Conservation (phyloP, 345 rosid genomes). For the Salix caprea region DNA sequence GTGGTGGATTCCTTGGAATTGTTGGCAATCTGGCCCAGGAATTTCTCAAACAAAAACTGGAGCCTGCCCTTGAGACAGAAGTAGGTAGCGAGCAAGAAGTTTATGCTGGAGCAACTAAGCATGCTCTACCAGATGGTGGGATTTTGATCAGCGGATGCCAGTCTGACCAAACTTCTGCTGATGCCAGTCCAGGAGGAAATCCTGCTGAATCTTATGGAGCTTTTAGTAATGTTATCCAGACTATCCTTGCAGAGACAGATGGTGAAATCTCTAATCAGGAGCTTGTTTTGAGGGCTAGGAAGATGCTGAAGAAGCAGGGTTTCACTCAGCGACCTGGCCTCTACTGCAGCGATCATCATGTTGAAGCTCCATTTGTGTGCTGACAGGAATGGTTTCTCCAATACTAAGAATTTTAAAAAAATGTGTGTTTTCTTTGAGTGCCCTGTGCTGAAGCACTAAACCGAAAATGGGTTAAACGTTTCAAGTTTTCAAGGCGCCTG, state of each 20-base stretch:
- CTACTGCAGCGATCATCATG: slow-evolving; percentile 70
- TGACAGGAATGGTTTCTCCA: slow-evolving; percentile 11
- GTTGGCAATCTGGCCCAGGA: slow-evolving; percentile 81
- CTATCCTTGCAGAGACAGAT: slow-evolving; percentile 54
- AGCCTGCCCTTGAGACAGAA: slow-evolving; percentile 65
- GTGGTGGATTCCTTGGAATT: slow-evolving; percentile 74
- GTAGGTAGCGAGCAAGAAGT: slow-evolving; percentile 69
- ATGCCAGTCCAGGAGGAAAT: slow-evolving; percentile 76
- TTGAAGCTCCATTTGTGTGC: slow-evolving; percentile 56
- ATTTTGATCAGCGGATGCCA: slow-evolving; percentile 92
- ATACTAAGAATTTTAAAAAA: not conserved
- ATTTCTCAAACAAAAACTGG: slow-evolving; percentile 74
- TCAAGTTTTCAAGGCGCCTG: not conserved
- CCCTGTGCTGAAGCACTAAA: not conserved
- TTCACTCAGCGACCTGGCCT: slow-evolving; percentile 94
- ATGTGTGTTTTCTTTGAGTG: not conserved
- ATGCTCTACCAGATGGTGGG: slow-evolving; percentile 64
- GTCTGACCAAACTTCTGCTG: slow-evolving; percentile 90
- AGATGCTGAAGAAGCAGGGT: slow-evolving; percentile 62
- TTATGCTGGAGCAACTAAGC: slow-evolving; percentile 70
- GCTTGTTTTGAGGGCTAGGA: slow-evolving; percentile 63
- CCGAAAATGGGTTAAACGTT: not conserved
- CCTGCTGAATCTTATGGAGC: slow-evolving; percentile 80
- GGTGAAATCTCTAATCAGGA: slow-evolving; percentile 54
- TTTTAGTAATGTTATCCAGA: slow-evolving; percentile 88